phyloP scores from a whole-genome alignment of 2,329 filamentous ascomycete genomes.

The Talaromyces sp. region DNA sequence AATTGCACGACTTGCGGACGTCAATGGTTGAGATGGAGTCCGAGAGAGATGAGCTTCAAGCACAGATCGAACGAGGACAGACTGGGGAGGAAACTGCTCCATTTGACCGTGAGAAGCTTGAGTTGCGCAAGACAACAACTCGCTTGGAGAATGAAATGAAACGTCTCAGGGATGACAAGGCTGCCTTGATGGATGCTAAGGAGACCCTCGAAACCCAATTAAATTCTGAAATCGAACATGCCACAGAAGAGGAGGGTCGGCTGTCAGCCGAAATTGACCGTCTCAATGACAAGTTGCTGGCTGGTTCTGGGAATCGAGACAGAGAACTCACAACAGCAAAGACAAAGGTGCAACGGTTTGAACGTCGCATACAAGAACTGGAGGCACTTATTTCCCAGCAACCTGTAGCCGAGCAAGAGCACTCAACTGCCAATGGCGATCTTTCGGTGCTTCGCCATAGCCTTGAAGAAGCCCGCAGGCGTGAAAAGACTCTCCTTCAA shows the following conservation, averaged over 20 bases:
- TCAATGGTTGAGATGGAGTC: conserved; percentile 62
- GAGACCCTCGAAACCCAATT: conserved; percentile 64
- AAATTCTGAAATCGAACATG: conserved; percentile 67
- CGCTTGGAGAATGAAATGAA: conserved; percentile 70
- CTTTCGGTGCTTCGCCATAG: conserved; percentile 65
- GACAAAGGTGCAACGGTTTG: conserved; percentile 67
- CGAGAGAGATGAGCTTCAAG: conserved; percentile 68
- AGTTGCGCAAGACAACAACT: conserved; percentile 67
- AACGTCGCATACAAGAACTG: conserved; percentile 56
- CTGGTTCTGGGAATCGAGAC: conserved; percentile 45
- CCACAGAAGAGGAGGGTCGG: conserved; percentile 67
- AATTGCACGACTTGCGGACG: conserved; percentile 62
- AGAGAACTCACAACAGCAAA: conserved; percentile 57
- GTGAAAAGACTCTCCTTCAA: conserved; percentile 66
- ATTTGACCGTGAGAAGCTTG: conserved; percentile 69
- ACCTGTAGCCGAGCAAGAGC: conserved; percentile 43
- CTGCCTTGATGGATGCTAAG: conserved; percentile 58
- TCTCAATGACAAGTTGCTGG: conserved; percentile 55
- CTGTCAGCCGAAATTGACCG: conserved; percentile 53
- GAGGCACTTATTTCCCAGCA: conserved; percentile 59
- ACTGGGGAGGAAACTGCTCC: conserved; percentile 61
- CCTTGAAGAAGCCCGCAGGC: conserved; percentile 65
- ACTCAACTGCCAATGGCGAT: conserved; percentile 47
- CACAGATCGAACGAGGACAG: conserved; percentile 59
- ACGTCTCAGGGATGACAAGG: conserved; percentile 66